These are phyloP conservation scores for Trichoderma virens DNA, from an alignment of 495 filamentous ascomycete species.

Conservation along the genomic window DNA sequence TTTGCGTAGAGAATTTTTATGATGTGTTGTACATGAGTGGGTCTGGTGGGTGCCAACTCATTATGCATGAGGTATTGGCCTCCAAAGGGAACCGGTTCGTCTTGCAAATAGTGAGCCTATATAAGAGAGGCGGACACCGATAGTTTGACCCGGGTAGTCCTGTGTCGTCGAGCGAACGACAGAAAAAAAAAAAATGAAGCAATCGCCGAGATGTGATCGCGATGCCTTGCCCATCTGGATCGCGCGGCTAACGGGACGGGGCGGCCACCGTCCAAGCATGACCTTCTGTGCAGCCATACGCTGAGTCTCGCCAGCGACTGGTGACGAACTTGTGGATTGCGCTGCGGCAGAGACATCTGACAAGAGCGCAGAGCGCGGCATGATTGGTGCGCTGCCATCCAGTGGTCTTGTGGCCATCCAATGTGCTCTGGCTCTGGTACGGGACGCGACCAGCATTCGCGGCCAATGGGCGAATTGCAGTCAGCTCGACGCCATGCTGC, in stretches of 20 bases:
- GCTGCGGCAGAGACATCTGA: constrained; percentile 17
- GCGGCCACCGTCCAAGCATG: neutral
- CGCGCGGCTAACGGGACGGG: constrained; percentile 7
- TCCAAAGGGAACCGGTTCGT: constrained; percentile 21
- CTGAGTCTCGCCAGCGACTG: constrained; percentile 8
- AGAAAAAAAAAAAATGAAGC: constrained; percentile 18
- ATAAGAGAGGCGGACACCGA: constrained; percentile 19
- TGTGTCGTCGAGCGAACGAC: constrained; percentile 12
- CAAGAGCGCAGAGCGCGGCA: constrained; percentile 14
- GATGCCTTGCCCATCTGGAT: neutral
- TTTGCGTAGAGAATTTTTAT: constrained; percentile 13
- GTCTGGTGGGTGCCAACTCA: constrained; percentile 33
- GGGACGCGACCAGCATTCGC: constrained; percentile 16
- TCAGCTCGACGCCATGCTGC: constrained; percentile 15
- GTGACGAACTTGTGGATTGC: constrained; percentile 32
- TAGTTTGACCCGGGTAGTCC: constrained; percentile 14
- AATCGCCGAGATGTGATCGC: neutral
- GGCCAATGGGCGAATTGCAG: constrained; percentile 21
- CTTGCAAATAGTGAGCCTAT: constrained; percentile 19
- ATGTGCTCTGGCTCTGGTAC: constrained; percentile 18
- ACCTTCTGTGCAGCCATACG: neutral
- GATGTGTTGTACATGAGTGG: constrained; percentile 24
- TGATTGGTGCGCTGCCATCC: constrained; percentile 26
- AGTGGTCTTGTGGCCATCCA: constrained; percentile 23
- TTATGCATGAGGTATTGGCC: constrained; percentile 24